Conservation (phyloP, 768 basidiomycete species). For the Calocera viscosa region DNA sequence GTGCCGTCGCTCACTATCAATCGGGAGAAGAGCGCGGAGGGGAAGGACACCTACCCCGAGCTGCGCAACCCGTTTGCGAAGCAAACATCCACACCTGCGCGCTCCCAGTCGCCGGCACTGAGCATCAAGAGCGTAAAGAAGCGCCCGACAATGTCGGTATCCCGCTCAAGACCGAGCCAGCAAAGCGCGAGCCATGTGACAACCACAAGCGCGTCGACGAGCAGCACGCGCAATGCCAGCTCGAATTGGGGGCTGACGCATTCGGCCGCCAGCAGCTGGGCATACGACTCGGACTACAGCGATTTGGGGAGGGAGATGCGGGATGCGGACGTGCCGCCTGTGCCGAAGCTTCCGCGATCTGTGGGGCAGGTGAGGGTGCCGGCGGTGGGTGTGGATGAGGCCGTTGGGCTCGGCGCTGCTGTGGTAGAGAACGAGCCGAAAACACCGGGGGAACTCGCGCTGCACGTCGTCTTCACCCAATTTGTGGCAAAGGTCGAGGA, state of each 20-base stretch:
- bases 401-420: constrained; percentile 27
- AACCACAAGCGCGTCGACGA: constrained; percentile 47
- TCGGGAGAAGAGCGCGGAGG: constrained; percentile 66
- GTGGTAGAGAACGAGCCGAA: constrained; percentile 39
- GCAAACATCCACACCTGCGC: constrained; percentile 24
- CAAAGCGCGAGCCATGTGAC: constrained; percentile 26
- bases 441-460: constrained; percentile 76
- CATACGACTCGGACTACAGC: constrained; percentile 14
- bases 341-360: constrained; percentile 52
- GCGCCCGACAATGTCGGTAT: constrained; percentile 47
- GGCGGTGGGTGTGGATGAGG: constrained; percentile 45
- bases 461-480: constrained; percentile 77
- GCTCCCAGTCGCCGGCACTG: not conserved
- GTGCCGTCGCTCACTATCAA: constrained; percentile 57
- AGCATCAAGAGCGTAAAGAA: constrained; percentile 18
- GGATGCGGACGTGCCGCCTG: constrained; percentile 37
- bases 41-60: constrained; percentile 26
- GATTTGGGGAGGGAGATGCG: constrained; percentile 23
- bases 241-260: constrained; percentile 50
- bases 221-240: constrained; percentile 54
- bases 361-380: not conserved
- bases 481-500: constrained; percentile 69
- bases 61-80: constrained; percentile 28
- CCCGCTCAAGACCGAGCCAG: constrained; percentile 32
- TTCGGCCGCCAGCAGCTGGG: constrained; percentile 20